Evolutionary conservation across 768 basidiomycete genomes (phyloP).

Genomic region (Hortiboletus flavorubellus): DNA sequence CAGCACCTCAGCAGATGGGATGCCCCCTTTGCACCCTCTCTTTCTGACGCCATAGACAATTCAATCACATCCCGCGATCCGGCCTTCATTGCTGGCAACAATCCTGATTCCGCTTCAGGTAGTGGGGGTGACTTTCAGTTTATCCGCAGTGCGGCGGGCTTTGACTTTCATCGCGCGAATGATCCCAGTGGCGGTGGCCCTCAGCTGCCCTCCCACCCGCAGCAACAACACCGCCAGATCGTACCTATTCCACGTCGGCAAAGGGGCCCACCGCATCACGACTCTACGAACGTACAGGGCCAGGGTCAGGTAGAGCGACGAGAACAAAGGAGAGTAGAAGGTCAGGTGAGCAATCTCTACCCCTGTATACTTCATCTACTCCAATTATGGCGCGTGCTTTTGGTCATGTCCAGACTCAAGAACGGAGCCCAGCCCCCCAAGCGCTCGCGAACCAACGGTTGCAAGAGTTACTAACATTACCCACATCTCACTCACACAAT

Average conservation of each 20-base stretch:
- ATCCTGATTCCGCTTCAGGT: not conserved
- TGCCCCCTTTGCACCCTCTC: conserved; percentile 12
- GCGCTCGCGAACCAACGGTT: conserved; percentile 21
- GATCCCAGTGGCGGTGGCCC: not conserved
- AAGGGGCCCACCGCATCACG: not conserved
- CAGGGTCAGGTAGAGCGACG: not conserved
- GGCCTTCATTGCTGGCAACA: not conserved
- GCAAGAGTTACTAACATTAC: conserved; percentile 22
- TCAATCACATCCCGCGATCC: not conserved
- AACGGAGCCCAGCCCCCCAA: not conserved
- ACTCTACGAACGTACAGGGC: not conserved
- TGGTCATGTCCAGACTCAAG: not conserved
- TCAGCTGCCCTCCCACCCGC: not conserved
- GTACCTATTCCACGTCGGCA: conserved; percentile 11
- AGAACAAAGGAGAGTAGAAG: conserved; percentile 5
- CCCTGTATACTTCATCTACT: too few relatives aligned
- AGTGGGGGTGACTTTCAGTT: not conserved
- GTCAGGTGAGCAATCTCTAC: conserved; percentile 1
- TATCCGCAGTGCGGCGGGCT: not conserved
- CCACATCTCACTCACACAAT: not conserved
- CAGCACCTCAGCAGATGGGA: conserved; percentile 39
- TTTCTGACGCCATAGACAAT: conserved; percentile 1
- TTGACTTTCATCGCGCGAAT: not conserved
- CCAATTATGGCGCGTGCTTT: not conserved
- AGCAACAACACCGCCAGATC: conserved; percentile 12